A percentile compares a stretch with the other conserved stretches of the same genome.
Conservation (phyloP, 2,329 filamentous ascomycete genomes). For the Ilyonectria robusta region DNA sequence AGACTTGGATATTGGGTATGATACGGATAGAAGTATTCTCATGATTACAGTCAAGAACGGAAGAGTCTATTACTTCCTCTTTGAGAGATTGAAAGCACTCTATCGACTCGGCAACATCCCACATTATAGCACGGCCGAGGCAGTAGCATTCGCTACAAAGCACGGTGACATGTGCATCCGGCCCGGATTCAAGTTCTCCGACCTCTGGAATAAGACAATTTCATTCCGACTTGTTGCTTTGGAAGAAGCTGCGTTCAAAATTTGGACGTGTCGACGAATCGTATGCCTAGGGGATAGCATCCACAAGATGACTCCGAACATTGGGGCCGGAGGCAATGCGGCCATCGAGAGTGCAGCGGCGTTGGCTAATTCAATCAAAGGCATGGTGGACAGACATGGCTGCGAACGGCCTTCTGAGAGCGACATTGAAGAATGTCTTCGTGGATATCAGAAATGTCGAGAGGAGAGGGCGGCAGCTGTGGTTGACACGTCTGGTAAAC, state of each 20-base stretch:
- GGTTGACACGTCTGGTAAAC: not conserved
- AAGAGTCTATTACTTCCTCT: too few species aligned
- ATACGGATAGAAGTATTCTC: not conserved
- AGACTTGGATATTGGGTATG: not conserved
- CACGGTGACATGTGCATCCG: not conserved
- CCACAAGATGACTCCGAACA: conserved; percentile 9
- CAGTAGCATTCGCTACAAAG: conserved; percentile 4
- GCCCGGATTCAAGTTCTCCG: not conserved
- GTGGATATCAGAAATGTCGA: not conserved
- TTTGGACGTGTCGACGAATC: conserved; percentile 4
- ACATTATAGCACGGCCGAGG: not conserved
- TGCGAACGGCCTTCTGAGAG: not conserved
- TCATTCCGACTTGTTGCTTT: not conserved
- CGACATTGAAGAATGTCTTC: not conserved
- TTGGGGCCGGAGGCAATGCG: conserved; percentile 1
- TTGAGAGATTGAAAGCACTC: too few species aligned
- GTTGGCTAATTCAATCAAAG: conserved; percentile 2
- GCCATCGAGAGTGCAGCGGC: conserved; percentile 7
- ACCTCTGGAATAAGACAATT: not conserved
- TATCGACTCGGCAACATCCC: too few species aligned
- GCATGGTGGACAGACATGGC: not conserved
- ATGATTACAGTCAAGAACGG: too few species aligned
- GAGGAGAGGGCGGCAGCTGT: too few species aligned
- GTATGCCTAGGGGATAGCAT: conserved; percentile 4
- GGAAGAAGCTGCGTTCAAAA: conserved; percentile 2